Conservation (phyloP, 768 basidiomycete genomes). For the Tricholoma saponaceum region DNA sequence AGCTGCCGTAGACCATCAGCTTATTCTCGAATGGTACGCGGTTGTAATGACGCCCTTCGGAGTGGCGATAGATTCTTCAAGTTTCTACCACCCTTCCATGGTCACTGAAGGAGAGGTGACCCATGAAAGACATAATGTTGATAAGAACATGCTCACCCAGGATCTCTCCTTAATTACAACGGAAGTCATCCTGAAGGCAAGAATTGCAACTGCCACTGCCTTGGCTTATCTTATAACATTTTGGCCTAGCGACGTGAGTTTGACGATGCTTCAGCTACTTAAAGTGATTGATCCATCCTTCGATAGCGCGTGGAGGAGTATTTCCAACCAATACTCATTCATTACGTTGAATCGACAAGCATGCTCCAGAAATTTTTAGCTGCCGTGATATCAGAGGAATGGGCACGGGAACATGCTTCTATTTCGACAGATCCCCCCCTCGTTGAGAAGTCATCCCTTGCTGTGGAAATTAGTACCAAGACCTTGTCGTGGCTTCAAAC, state of each 20-base stretch:
- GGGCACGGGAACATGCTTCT: constrained; percentile 54
- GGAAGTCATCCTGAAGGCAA: constrained; percentile 75
- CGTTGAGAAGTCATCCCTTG: constrained; percentile 54
- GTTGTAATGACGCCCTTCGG: constrained; percentile 90
- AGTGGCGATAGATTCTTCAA: constrained; percentile 60
- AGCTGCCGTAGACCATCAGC: constrained; percentile 49
- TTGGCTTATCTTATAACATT: constrained; percentile 63
- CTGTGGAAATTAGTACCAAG: constrained; percentile 62
- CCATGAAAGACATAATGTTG: constrained; percentile 84
- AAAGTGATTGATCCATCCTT: neutral
- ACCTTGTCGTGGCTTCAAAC: constrained; percentile 73
- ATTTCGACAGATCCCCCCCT: constrained; percentile 32
- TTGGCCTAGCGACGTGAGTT: constrained; percentile 62
- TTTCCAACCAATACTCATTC: constrained; percentile 70
- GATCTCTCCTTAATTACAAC: constrained; percentile 79
- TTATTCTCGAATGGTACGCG: constrained; percentile 80
- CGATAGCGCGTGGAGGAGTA: constrained; percentile 48
- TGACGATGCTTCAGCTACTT: constrained; percentile 1
- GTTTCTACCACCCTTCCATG: constrained; percentile 65
- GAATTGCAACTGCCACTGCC: constrained; percentile 74
- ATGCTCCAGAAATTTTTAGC: constrained; percentile 88
- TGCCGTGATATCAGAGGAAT: constrained; percentile 88
- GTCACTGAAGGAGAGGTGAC: constrained; percentile 40
- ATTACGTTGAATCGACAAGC: constrained; percentile 83
- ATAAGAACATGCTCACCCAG: constrained; percentile 92